Evolutionary conservation across 1,139 yeast genomes (phyloP).

Genomic region (Eremothecium cymbalariae): DNA sequence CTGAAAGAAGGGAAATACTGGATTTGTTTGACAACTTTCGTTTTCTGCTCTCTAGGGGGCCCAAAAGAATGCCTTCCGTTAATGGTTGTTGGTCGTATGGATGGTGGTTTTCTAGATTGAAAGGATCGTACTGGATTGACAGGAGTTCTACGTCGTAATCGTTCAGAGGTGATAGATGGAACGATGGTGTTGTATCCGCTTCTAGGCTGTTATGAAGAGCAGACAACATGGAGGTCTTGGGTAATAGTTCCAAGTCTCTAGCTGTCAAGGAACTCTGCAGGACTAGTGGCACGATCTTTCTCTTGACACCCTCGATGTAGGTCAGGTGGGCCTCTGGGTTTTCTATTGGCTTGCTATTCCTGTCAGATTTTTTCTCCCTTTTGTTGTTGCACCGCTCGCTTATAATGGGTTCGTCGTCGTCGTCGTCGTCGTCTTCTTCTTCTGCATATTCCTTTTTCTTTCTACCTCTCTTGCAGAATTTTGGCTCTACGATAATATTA

Average conservation of each 20-base stretch:
- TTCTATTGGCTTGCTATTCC: constrained; percentile 1
- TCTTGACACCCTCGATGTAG: constrained; percentile 10
- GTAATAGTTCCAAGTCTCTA: constrained; percentile 5
- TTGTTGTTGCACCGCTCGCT: constrained; percentile 3
- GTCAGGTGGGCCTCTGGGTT: constrained; percentile 6
- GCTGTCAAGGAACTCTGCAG: constrained; percentile 4
- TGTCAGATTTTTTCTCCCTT: not conserved
- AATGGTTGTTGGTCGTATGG: not conserved
- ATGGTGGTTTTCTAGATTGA: not conserved
- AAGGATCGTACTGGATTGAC: constrained; percentile 3
- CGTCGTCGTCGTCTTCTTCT: constrained; percentile 1
- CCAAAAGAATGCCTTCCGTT: constrained; percentile 1
- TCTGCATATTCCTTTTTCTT: constrained; percentile 7
- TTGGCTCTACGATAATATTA: not conserved
- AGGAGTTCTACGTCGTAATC: constrained; percentile 6
- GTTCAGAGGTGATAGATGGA: constrained; percentile 7
- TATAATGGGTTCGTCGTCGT: not conserved
- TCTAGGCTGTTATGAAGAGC: constrained; percentile 6
- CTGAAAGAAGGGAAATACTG: constrained; percentile 4
- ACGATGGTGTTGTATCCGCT: constrained; percentile 3
- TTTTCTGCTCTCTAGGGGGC: constrained; percentile 3
- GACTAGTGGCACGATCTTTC: constrained; percentile 4
- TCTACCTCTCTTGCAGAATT: constrained; percentile 2
- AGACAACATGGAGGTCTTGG: constrained; percentile 5
- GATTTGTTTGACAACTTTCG: constrained; percentile 3